phyloP scores from a whole-genome alignment of 2,329 filamentous ascomycete genomes.

The Pseudodiploospora longispora region DNA sequence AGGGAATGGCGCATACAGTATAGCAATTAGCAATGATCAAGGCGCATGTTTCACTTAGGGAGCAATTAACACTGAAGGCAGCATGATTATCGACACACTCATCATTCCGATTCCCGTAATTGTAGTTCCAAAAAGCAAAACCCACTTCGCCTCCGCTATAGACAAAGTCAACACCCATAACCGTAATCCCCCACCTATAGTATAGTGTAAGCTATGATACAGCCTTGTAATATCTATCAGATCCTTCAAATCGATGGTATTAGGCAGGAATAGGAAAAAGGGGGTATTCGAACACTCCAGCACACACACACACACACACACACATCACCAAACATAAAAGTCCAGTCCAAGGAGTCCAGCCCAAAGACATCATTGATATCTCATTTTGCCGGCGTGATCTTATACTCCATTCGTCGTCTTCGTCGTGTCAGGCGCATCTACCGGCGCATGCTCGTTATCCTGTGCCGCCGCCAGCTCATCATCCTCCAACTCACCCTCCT shows the following conservation, averaged over 20 bases:
- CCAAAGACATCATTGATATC: background rate
- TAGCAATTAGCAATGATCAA: no score
- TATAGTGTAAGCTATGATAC: background rate
- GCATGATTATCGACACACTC: background rate
- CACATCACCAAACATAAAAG: constrained; percentile 1
- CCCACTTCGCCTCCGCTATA: constrained; percentile 27
- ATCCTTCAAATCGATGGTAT: no score
- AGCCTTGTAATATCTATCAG: background rate
- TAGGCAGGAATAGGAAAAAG: background rate
- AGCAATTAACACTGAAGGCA: background rate
- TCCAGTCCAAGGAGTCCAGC: no score
- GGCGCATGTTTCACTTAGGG: no score
- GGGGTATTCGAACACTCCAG: background rate
- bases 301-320: constrained; percentile 4
- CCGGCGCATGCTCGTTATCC: constrained; percentile 10
- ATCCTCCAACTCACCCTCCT: constrained; percentile 11
- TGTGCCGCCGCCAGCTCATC: constrained; percentile 15
- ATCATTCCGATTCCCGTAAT: constrained; percentile 6
- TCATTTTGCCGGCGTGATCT: background rate
- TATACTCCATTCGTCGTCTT: constrained; percentile 2
- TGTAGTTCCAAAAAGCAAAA: constrained; percentile 10
- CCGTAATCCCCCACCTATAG: background rate
- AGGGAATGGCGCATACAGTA: background rate
- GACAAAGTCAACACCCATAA: constrained; percentile 10
- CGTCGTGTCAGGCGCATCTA: constrained; percentile 3